Conservation (phyloP, 1,284 basidiomycete genomes). For the Leucoagaricus sp. region DNA sequence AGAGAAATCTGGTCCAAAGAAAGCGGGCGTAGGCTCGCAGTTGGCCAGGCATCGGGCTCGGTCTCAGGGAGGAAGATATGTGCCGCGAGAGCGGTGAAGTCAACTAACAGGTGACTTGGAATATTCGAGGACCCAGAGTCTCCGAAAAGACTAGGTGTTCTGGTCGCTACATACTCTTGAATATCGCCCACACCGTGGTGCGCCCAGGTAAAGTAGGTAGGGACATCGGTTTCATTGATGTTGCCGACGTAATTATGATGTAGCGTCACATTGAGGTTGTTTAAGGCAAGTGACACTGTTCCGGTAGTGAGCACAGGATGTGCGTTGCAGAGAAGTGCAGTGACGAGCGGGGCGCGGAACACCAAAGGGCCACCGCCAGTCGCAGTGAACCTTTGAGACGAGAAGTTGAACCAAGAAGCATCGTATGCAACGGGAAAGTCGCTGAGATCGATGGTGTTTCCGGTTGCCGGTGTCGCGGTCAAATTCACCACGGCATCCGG, state of each 20-base stretch:
- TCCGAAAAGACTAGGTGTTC: neutral
- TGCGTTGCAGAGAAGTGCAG: neutral
- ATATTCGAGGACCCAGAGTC: no score
- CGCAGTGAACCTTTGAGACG: neutral
- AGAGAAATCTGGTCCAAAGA: neutral
- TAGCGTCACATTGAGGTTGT: neutral
- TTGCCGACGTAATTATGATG: neutral
- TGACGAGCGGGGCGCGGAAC: neutral
- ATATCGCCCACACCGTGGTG: neutral
- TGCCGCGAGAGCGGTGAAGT: neutral
- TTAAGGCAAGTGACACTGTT: neutral
- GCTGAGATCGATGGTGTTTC: slow-evolving; percentile 2
- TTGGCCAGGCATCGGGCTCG: neutral
- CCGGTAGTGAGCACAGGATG: neutral
- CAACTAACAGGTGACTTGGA: neutral
- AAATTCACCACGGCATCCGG: neutral
- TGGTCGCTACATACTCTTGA: neutral
- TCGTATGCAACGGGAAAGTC: neutral
- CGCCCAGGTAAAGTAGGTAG: neutral
- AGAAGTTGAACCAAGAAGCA: neutral
- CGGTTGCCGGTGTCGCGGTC: neutral
- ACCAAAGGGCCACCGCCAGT: neutral
- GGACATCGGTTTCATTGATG: neutral
- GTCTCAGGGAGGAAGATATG: neutral
- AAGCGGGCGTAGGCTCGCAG: neutral